A percentile compares a stretch with the other conserved stretches of the same genome.
Evolutionary conservation across 345 rosid species (phyloP).

Genomic region (Atalantia buxifolia): DNA sequence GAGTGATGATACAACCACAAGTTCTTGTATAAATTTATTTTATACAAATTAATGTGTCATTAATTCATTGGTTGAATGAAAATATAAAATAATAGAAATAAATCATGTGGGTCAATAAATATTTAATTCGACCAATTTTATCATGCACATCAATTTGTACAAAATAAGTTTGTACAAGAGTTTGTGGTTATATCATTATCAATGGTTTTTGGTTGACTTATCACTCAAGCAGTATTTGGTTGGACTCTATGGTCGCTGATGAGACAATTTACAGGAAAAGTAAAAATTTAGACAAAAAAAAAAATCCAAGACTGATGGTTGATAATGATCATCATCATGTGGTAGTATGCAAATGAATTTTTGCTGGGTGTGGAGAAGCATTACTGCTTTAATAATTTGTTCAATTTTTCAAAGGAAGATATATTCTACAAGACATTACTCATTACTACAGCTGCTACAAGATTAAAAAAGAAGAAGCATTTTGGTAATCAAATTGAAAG

Average conservation of each 20-base stretch:
- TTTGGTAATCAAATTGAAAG: background rate
- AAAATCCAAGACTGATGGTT: background rate
- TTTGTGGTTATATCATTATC: too few species aligned
- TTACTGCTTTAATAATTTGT: background rate
- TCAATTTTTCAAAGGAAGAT: background rate
- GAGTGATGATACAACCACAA: too few species aligned
- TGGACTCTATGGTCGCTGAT: background rate
- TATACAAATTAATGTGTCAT: too few species aligned
- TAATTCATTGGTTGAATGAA: too few species aligned
- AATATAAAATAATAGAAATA: too few species aligned
- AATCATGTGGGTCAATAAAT: too few species aligned
- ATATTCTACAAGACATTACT: background rate
- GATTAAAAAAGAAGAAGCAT: background rate
- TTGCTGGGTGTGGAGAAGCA: slow-evolving; percentile 15
- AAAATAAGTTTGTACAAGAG: too few species aligned
- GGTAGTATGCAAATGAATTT: background rate
- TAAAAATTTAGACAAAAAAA: background rate
- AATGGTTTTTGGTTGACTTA: slow-evolving; percentile 2
- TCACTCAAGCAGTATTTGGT: background rate
- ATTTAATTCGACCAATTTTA: too few species aligned
- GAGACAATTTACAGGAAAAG: background rate
- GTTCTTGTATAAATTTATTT: too few species aligned
- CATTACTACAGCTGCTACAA: too few species aligned
- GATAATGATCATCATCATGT: background rate
- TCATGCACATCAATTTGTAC: too few species aligned